phyloP scores from a whole-genome alignment of 1,139 yeast genomes.

The Groenewaldozyma sp. region DNA sequence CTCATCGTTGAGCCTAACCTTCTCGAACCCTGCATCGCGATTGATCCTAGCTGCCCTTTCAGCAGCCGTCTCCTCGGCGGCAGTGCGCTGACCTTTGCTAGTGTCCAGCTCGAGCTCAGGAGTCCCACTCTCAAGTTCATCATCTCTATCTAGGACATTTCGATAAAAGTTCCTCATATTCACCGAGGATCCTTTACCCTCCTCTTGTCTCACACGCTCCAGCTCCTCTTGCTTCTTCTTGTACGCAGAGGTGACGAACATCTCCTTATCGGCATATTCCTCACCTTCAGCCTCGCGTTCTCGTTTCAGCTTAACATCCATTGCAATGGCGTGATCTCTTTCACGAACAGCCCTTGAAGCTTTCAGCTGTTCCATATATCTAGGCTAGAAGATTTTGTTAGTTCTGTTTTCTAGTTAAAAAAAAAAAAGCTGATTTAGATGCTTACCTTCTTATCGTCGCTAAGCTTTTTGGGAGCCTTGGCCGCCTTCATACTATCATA shows the following conservation, averaged over 20 bases:
- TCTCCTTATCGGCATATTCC: constrained; percentile 33
- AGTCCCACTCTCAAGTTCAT: too few relatives aligned
- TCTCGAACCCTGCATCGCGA: constrained; percentile 17
- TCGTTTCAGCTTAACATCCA: constrained; percentile 20
- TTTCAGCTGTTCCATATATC: constrained; percentile 32
- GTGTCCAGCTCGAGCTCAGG: constrained; percentile 16
- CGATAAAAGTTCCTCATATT: constrained; percentile 20
- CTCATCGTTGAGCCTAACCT: constrained; percentile 22
- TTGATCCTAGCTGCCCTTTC: constrained; percentile 12
- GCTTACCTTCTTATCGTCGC: constrained; percentile 10
- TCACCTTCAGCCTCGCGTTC: constrained; percentile 30
- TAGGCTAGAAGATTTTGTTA: constrained; percentile 22
- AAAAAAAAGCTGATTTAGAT: neutral
- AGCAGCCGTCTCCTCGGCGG: constrained; percentile 9
- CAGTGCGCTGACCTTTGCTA: constrained; percentile 18
- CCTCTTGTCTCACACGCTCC: constrained; percentile 19
- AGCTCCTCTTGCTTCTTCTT: constrained; percentile 31
- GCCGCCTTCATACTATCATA: constrained; percentile 31
- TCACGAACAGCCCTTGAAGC: constrained; percentile 35
- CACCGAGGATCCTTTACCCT: constrained; percentile 11
- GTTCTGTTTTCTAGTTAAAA: neutral
- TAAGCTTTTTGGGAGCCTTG: constrained; percentile 12
- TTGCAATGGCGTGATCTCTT: constrained; percentile 32
- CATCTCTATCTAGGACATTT: constrained; percentile 19
- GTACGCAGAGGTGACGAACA: constrained; percentile 38